Conservation (phyloP, 2,329 filamentous ascomycete genomes). For the Hypocrella siamensis region DNA sequence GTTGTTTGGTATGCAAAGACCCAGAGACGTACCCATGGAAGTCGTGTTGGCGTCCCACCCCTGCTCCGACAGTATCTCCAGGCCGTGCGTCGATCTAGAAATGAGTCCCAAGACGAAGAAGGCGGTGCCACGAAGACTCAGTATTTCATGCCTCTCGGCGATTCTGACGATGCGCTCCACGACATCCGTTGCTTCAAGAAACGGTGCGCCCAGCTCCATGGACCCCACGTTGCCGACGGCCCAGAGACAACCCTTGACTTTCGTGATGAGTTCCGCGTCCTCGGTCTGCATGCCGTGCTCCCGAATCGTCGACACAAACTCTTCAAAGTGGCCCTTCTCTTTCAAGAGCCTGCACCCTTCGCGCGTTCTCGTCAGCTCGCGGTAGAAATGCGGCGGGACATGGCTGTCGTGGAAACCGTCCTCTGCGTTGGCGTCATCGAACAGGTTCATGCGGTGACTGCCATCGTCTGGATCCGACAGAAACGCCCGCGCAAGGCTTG, state of each 20-base stretch:
- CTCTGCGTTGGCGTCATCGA: slow-evolving; percentile 40
- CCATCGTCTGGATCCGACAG: slow-evolving; percentile 46
- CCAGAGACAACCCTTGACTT: slow-evolving; percentile 95
- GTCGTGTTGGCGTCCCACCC: slow-evolving; percentile 91
- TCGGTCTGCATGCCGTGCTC: slow-evolving; percentile 76
- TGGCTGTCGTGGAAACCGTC: slow-evolving; percentile 44
- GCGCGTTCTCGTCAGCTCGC: slow-evolving; percentile 79
- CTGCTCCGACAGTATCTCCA: slow-evolving; percentile 77
- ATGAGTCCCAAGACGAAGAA: slow-evolving; percentile 93
- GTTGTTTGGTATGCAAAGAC: slow-evolving; percentile 72
- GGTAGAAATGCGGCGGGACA: slow-evolving; percentile 95
- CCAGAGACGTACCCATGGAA: slow-evolving; percentile 64
- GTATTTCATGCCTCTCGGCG: slow-evolving; percentile 72
- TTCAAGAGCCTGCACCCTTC: slow-evolving; percentile 83
- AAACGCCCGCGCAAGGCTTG: slow-evolving; percentile 80
- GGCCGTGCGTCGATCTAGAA: slow-evolving; percentile 77
- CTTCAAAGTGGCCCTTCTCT: slow-evolving; percentile 90
- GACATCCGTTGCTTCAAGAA: slow-evolving; percentile 79
- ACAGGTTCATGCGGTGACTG: slow-evolving; percentile 40
- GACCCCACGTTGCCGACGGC: slow-evolving; percentile 95
- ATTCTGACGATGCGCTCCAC: slow-evolving; percentile 78
- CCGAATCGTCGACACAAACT: slow-evolving; percentile 78
- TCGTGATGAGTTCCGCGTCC: slow-evolving; percentile 71
- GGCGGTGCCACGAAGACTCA: slow-evolving; percentile 87
- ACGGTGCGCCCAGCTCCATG: slow-evolving; percentile 92